Evolutionary conservation across 495 filamentous ascomycete genomes (phyloP).

Genomic region (Penicillium paradoxum): DNA sequence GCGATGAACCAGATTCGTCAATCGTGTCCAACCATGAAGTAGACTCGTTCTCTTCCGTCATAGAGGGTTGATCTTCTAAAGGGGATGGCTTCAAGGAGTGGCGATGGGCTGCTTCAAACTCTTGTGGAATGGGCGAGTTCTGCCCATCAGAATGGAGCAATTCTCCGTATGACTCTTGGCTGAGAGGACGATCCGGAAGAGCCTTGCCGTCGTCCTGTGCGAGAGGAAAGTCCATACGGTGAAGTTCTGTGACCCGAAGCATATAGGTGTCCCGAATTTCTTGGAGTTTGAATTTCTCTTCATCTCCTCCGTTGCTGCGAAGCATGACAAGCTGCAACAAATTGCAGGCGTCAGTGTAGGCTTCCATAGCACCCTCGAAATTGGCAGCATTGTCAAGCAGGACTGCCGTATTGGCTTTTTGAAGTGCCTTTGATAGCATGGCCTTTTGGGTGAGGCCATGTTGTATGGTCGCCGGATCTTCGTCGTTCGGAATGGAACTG

Average conservation of each 20-base stretch:
- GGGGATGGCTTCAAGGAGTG: constrained; percentile 38
- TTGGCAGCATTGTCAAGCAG: constrained; percentile 92
- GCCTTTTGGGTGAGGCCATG: constrained; percentile 68
- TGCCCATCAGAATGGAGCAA: constrained; percentile 45
- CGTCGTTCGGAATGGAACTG: too few species aligned
- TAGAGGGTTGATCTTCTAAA: constrained; percentile 23
- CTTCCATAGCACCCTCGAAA: constrained; percentile 85
- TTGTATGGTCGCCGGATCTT: constrained; percentile 30
- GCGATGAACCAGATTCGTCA: constrained; percentile 84
- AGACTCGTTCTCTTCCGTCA: constrained; percentile 59
- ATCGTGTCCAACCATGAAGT: constrained; percentile 96
- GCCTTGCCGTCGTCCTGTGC: constrained; percentile 58
- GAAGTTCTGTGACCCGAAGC: constrained; percentile 78
- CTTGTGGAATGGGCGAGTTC: constrained; percentile 13
- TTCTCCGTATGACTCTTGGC: constrained; percentile 56
- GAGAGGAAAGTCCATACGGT: constrained; percentile 58
- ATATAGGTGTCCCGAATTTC: constrained; percentile 87
- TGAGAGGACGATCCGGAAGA: constrained; percentile 72
- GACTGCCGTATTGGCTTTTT: constrained; percentile 94
- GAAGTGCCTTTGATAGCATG: constrained; percentile 87
- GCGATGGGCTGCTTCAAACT: constrained; percentile 29
- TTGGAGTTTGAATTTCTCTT: constrained; percentile 77
- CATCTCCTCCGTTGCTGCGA: constrained; percentile 71
- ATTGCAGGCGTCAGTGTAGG: constrained; percentile 83
- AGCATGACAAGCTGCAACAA: constrained; percentile 83